Percentiles rank a stretch among this genome's conserved stretches.
Evolutionary conservation across 768 basidiomycete genomes (phyloP).

Genomic region (Rhodocollybia butyracea): DNA sequence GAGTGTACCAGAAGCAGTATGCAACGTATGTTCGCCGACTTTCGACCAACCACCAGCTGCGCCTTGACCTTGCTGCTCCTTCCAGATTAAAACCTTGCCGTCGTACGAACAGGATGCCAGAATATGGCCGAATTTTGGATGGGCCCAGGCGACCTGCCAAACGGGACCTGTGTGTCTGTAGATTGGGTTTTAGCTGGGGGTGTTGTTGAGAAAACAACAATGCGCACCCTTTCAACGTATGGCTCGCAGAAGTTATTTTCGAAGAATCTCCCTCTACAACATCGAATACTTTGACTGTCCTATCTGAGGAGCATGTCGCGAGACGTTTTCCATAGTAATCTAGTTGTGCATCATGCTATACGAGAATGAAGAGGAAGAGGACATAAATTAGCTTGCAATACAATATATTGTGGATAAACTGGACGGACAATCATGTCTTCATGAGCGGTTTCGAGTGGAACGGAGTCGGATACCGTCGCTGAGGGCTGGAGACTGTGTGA

Average conservation of each 20-base stretch:
- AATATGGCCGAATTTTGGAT: constrained; percentile 95
- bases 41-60: constrained; percentile 77
- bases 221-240: constrained; percentile 76
- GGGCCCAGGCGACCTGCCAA: constrained; percentile 98
- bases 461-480: constrained; percentile 59
- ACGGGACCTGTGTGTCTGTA: constrained; percentile 92
- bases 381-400: not conserved
- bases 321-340: constrained; percentile 98
- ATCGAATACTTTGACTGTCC: constrained; percentile 93
- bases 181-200: not conserved
- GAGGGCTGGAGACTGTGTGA: constrained; percentile 35
- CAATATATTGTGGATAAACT: too few relatives aligned
- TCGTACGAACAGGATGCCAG: constrained; percentile 99
- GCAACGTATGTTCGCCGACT: constrained; percentile 93
- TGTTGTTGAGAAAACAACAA: not conserved
- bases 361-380: too few relatives aligned
- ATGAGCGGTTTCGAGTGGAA: constrained; percentile 92
- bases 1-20: constrained; percentile 86
- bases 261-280: constrained; percentile 85
- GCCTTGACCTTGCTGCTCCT: constrained; percentile 71
- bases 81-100: constrained; percentile 98
- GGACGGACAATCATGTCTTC: constrained; percentile 95
- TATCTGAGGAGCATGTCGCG: constrained; percentile 94
- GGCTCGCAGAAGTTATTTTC: constrained; percentile 54
- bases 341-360: constrained; percentile 98